These are phyloP conservation scores for Fagus sylvatica DNA, from an alignment of 306 rosid species.

Conservation along the genomic window DNA sequence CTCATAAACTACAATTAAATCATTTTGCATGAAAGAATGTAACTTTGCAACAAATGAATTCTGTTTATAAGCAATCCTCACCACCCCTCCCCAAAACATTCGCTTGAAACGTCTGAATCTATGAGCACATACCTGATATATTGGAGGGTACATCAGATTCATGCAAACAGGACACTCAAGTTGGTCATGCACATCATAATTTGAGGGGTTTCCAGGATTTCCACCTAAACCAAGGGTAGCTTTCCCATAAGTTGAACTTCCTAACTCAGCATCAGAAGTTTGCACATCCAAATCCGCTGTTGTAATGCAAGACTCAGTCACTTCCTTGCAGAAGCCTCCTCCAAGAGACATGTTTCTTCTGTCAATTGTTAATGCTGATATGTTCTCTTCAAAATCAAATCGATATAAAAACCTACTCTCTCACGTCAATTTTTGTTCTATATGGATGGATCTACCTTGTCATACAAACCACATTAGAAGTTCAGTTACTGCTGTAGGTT, in stretches of 20 bases:
- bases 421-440: background rate
- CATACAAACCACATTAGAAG: background rate
- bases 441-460: background rate
- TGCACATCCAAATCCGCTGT: constrained; percentile 32
- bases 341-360: constrained; percentile 36
- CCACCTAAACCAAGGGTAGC: constrained; percentile 24
- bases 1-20: too few species aligned
- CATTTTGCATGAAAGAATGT: background rate
- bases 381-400: constrained; percentile 11
- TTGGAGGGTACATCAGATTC: constrained; percentile 58
- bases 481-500: background rate
- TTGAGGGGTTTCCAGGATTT: constrained; percentile 32
- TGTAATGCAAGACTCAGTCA: constrained; percentile 27
- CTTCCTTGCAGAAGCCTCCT: constrained; percentile 40
- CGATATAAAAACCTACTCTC: constrained; percentile 7
- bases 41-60: background rate
- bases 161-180: constrained; percentile 65
- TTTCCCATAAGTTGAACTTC: constrained; percentile 35
- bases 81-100: too few species aligned
- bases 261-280: constrained; percentile 34
- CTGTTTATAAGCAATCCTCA: background rate
- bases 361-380: constrained; percentile 17
- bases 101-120: background rate
- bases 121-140: constrained; percentile 45
- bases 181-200: constrained; percentile 44